These are phyloP conservation scores for Coemansia sp. DNA, from an alignment of 192 early-diverging fungal species.

Conservation along the genomic window DNA sequence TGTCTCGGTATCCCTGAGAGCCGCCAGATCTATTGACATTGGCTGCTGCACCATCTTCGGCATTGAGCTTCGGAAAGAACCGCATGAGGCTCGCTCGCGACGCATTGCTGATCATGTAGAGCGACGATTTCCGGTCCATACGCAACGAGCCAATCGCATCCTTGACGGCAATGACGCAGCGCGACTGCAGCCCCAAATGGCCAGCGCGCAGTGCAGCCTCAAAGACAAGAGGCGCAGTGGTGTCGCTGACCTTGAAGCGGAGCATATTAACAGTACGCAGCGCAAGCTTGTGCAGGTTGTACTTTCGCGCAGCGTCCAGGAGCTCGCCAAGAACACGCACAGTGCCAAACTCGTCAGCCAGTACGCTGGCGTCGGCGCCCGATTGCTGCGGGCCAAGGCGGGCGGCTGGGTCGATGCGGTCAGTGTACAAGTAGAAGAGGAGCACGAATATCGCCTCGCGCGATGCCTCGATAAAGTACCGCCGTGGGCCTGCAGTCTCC, in stretches of 20 bases:
- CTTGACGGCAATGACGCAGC: constrained; percentile 36
- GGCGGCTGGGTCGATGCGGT: constrained; percentile 64
- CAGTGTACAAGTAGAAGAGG: constrained; percentile 68
- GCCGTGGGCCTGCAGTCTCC: constrained; percentile 36
- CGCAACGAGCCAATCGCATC: constrained; percentile 31
- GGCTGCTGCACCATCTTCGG: constrained; percentile 2
- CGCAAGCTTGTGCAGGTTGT: constrained; percentile 59
- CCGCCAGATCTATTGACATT: constrained; percentile 3
- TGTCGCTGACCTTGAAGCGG: constrained; percentile 62
- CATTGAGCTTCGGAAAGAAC: constrained; percentile 38
- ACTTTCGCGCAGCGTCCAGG: constrained; percentile 62
- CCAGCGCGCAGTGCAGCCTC: constrained; percentile 67
- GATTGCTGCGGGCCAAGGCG: constrained; percentile 61
- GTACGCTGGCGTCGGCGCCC: constrained; percentile 12
- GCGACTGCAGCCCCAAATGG: constrained; percentile 64
- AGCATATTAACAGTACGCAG: constrained; percentile 59
- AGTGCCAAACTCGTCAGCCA: constrained; percentile 23
- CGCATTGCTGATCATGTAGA: constrained; percentile 39
- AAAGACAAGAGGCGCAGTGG: constrained; percentile 64
- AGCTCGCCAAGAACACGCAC: constrained; percentile 62
- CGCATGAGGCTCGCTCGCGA: constrained; percentile 36
- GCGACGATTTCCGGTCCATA: constrained; percentile 29
- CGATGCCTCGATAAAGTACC: constrained; percentile 38
- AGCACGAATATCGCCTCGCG: constrained; percentile 61
- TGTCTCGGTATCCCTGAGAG: background rate